A percentile compares a stretch with the other conserved stretches of the same genome.
Conservation (phyloP, 2,329 filamentous ascomycete species). For the Diaporthe citriasiana region DNA sequence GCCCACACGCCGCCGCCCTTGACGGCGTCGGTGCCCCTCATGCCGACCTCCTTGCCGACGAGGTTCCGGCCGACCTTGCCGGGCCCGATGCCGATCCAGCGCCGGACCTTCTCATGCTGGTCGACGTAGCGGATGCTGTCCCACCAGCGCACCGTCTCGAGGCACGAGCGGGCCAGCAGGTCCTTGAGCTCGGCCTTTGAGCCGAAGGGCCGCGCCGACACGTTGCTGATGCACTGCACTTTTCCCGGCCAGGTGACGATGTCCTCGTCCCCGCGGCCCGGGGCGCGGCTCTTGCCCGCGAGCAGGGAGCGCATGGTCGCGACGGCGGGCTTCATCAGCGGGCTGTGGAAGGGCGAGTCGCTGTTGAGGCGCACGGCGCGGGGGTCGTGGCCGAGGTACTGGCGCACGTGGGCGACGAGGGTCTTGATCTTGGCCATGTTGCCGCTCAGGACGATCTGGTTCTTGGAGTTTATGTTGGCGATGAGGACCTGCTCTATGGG, state of each 20-base stretch:
- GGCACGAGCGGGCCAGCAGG: slow-evolving; percentile 82
- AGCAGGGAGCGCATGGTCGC: slow-evolving; percentile 80
- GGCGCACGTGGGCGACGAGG: slow-evolving; percentile 85
- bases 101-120: slow-evolving; percentile 82
- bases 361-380: slow-evolving; percentile 88
- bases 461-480: slow-evolving; percentile 95
- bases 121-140: slow-evolving; percentile 92
- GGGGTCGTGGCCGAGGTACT: slow-evolving; percentile 93
- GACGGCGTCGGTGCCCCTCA: slow-evolving; percentile 80
- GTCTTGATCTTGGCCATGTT: slow-evolving; percentile 86
- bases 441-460: slow-evolving; percentile 94
- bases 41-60: slow-evolving; percentile 94
- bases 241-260: slow-evolving; percentile 81
- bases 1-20: slow-evolving; percentile 96
- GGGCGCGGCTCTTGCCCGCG: slow-evolving; percentile 67
- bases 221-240: slow-evolving; percentile 88
- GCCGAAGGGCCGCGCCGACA: slow-evolving; percentile 82
- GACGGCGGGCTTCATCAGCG: slow-evolving; percentile 89
- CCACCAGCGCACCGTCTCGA: slow-evolving; percentile 97
- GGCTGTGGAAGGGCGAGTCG: slow-evolving; percentile 91
- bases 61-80: slow-evolving; percentile 94
- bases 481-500: slow-evolving; percentile 90
- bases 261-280: slow-evolving; percentile 69
- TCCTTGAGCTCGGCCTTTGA: slow-evolving; percentile 83
- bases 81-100: slow-evolving; percentile 93